A percentile compares a stretch with the other conserved stretches of the same genome.
Conservation (phyloP, 495 filamentous ascomycete genomes). For the Astrothelium macrocarpum region DNA sequence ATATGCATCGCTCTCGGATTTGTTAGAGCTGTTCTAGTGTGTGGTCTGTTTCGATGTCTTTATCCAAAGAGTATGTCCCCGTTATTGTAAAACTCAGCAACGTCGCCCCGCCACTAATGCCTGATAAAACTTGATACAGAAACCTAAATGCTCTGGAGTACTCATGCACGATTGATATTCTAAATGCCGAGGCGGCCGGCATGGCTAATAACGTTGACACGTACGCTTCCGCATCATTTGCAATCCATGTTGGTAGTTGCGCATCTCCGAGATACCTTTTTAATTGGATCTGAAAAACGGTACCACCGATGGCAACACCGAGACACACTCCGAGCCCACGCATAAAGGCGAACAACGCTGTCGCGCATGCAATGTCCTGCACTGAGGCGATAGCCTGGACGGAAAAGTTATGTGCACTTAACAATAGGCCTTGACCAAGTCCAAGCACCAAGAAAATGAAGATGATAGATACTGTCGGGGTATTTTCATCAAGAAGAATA, state of each 20-base stretch:
- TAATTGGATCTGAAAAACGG: conserved; percentile 50
- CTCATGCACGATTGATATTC: no score
- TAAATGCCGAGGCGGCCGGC: no score
- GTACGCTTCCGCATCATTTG: no score
- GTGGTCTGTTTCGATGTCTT: no score
- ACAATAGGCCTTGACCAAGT: conserved; percentile 41
- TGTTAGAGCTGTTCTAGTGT: no score
- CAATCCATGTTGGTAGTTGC: neutral
- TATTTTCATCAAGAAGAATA: conserved; percentile 36
- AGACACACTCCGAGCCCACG: conserved; percentile 53
- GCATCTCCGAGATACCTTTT: conserved; percentile 9
- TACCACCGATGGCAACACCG: conserved; percentile 51
- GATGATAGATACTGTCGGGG: conserved; percentile 36
- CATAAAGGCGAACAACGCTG: conserved; percentile 49
- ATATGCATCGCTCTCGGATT: no score
- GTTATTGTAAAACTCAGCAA: no score
- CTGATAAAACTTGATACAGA: no score
- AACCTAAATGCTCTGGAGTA: no score
- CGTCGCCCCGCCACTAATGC: no score
- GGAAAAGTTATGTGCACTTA: conserved; percentile 40
- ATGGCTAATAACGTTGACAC: no score
- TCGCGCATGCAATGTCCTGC: conserved; percentile 38
- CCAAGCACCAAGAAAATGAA: conserved; percentile 40
- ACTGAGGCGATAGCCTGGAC: conserved; percentile 41
- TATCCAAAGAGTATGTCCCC: no score